Percentiles rank a stretch among this genome's conserved stretches.
These are phyloP conservation scores for Hortaea werneckii DNA, from an alignment of 2,329 filamentous ascomycete genomes.

Conservation along the genomic window DNA sequence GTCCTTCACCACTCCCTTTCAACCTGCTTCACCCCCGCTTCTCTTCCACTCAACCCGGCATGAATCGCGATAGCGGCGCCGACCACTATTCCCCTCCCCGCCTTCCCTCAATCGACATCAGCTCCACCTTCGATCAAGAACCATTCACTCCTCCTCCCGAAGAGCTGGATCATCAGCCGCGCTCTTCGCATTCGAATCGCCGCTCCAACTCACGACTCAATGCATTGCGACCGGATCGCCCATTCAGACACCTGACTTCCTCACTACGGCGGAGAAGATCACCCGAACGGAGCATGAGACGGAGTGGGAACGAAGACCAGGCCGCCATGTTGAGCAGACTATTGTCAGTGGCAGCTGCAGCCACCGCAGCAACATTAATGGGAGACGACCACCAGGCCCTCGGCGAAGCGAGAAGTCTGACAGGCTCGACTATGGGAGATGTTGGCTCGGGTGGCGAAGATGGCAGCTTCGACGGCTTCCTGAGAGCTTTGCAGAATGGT, in stretches of 20 bases:
- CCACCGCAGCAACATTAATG: slow-evolving; percentile 55
- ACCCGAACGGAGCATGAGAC: slow-evolving; percentile 27
- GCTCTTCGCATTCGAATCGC: slow-evolving; percentile 19
- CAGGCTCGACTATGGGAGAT: slow-evolving; percentile 28
- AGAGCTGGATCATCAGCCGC: slow-evolving; percentile 13
- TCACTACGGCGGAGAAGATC: slow-evolving; percentile 44
- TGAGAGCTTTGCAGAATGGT: slow-evolving; percentile 52
- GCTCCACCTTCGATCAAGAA: slow-evolving; percentile 26
- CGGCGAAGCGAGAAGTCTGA: slow-evolving; percentile 45
- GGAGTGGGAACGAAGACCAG: slow-evolving; percentile 47
- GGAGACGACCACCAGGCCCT: slow-evolving; percentile 48
- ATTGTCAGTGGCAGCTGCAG: slow-evolving; percentile 52
- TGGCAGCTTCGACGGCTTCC: slow-evolving; percentile 53
- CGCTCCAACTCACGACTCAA: slow-evolving; percentile 18
- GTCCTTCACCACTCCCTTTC: too few relatives aligned
- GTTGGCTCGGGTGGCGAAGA: slow-evolving; percentile 38
- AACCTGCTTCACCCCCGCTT: slow-evolving; percentile 15
- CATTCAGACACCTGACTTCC: slow-evolving; percentile 33
- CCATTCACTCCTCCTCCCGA: slow-evolving; percentile 15
- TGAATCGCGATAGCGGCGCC: slow-evolving; percentile 7
- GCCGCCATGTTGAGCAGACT: slow-evolving; percentile 52
- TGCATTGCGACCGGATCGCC: slow-evolving; percentile 22
- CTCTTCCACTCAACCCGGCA: slow-evolving; percentile 16
- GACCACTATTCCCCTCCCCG: slow-evolving; percentile 18
- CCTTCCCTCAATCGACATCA: slow-evolving; percentile 24